Percentiles rank a stretch among this genome's conserved stretches.
These are phyloP conservation scores for Collybiopsis luxurians DNA, from an alignment of 768 basidiomycete genomes.

Conservation along the genomic window DNA sequence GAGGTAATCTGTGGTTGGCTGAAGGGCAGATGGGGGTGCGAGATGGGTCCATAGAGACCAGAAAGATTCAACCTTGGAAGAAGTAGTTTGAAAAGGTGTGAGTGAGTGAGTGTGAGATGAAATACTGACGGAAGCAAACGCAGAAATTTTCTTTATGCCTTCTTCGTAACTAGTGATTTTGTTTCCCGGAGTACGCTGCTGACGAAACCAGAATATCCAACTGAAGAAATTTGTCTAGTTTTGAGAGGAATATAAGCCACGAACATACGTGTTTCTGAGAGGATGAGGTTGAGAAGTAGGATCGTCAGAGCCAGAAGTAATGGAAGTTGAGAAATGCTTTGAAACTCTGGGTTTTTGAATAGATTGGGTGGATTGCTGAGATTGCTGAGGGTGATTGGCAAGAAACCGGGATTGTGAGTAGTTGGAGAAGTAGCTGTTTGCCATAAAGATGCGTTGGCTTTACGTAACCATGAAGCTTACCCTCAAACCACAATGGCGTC, in stretches of 20 bases:
- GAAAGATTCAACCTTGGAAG: conserved; percentile 86
- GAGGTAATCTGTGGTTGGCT: conserved; percentile 91
- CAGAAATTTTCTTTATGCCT: conserved; percentile 89
- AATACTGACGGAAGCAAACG: conserved; percentile 71
- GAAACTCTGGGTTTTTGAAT: conserved; percentile 49
- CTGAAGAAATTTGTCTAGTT: conserved; percentile 35
- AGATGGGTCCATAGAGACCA: conserved; percentile 95
- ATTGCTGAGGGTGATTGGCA: conserved; percentile 37
- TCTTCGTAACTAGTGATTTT: conserved; percentile 92
- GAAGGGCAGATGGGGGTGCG: conserved; percentile 75
- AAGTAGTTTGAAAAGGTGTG: neutral
- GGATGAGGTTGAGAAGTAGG: conserved; percentile 50
- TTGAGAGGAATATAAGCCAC: conserved; percentile 29
- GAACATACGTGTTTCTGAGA: conserved; percentile 87
- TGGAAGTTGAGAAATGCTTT: conserved; percentile 71
- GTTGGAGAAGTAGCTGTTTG: conserved; percentile 76
- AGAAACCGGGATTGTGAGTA: conserved; percentile 74
- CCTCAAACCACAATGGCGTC: conserved; percentile 79
- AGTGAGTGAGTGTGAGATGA: conserved; percentile 10
- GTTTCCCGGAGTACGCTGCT: conserved; percentile 86
- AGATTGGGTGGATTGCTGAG: conserved; percentile 12
- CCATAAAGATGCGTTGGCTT: conserved; percentile 37
- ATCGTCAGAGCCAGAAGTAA: conserved; percentile 41
- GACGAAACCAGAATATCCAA: conserved; percentile 92
- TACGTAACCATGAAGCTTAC: conserved; percentile 63